Evolutionary conservation across 2,329 filamentous ascomycete genomes (phyloP), one percentile per base, ranked within the genome.

Genomic region (Cryphonectria nitschkei): DNA sequence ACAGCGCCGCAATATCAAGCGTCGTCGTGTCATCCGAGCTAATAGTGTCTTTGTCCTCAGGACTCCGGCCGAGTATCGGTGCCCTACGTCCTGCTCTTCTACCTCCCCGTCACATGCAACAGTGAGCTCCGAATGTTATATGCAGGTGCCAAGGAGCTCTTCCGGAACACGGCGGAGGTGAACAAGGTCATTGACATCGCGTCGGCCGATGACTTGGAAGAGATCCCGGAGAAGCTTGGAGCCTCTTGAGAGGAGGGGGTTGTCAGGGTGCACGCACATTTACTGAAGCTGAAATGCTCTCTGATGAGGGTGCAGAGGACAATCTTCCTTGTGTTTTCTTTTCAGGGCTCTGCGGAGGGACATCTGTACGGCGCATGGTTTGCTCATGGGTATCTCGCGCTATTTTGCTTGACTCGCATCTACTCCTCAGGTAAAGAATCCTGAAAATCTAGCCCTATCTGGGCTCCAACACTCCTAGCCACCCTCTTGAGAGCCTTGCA

Each of bases 61-160:
- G 85, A 90, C 61, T 94, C 93, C 67, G 96, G 96, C 70, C 90
- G 96, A 39, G 81, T 94, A 60, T 92, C 93, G 6, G 94, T 97
- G 3, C 96, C 96, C 13, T 99, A 99, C 80, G 94, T 98, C 63
- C 89, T 98, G 79, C 84, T 99, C 32, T 98, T 97, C 85, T 98
- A 97, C 83, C 89, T 98, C 32, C 96, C 96, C 9, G 92, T 91
- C 67, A 98, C 95, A 65, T 96, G 93, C 83, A 98, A 97, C 80
- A 89, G 87, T 75, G 93, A 95, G 78, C 85, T 92, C 78, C 90
- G 93, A 75, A 98, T 98, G 96, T 84, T 96, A 79, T 99, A 98
- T 80, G 96, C 96, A 41, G 93, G 95, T 54, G 96, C 96, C 60
- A 97, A 98, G 82, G 96, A 99, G 83, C 82, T 98, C 80, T 94